Base-by-base conservation (phyloP, 371 early-diverging fungal species). In the Batrachochytrium dendrobatidis region DNA sequence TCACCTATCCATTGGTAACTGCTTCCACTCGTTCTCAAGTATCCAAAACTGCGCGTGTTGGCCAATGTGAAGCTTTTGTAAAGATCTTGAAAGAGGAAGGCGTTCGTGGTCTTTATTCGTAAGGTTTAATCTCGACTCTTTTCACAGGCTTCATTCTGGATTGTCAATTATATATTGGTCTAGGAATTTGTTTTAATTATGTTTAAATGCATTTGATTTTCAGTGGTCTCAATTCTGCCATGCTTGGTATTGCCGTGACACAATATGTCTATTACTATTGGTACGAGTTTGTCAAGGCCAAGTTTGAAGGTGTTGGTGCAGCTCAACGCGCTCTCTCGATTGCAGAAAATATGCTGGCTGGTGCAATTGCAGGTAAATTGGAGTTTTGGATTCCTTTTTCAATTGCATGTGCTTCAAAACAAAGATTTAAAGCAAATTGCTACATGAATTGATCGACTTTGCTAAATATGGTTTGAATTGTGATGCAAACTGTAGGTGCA, bases 251-350 rank as follows among this genome's bases (percentile, higher is more conserved):
- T 66, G 91, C 94, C 25, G 69, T 95, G 39, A 97, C 96, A 50
- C 94, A 97, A 69, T 92, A 92, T 70, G 66, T 92, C 34, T 94
- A 93, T 79, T 93, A 92, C 76, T 93, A 91, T 75, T 94, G 89
- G 72, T 95, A 94, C 62, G 95, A 95, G 77, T 76, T 84, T 44
- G 90, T 89, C 65, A 95, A 94, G 78, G 74, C 84, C 1, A 72
- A 76, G 22, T 88, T 94, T 66, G 88, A 91, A 70, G 84, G 81
- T 60, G 83, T 83, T 17, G 58, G 63, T 15, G 68, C 59, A 12
- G 71, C 67, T 2, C 72, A 79, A 54, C 70, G 76, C 22, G 74
- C 77, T 54, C 87, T 97, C 83, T 82, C 80, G 58, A 87, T 90
- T 24, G 62, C 75, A 50, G 89, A 95, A 75, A 88, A 85, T 63